Percentiles rank a stretch among this genome's conserved stretches.
Evolutionary conservation across 1,139 yeast genomes (phyloP).

Genomic region (Suhomyces guaymorum): DNA sequence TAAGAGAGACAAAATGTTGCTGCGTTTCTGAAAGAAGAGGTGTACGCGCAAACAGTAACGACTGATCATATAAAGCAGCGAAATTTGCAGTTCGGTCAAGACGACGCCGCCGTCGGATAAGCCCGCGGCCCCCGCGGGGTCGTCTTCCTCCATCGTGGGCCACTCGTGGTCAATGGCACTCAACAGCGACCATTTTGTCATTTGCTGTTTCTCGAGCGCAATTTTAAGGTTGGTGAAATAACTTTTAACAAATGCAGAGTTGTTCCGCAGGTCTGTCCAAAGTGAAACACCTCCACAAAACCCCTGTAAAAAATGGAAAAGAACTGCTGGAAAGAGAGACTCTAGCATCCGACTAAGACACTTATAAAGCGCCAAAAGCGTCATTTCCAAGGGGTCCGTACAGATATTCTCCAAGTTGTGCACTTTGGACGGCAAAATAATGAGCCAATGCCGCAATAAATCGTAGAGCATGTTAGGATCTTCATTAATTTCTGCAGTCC

Average conservation of each 20-base stretch:
- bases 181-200: neutral
- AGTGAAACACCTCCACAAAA: conserved; percentile 27
- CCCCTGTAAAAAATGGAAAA: conserved; percentile 25
- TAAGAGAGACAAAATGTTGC: conserved; percentile 20
- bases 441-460: conserved; percentile 28
- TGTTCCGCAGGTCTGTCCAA: conserved; percentile 8
- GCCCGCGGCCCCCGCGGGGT: too few species aligned
- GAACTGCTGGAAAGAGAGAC: conserved; percentile 27
- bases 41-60: conserved; percentile 23
- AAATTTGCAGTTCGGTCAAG: conserved; percentile 9
- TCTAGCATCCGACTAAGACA: conserved; percentile 24
- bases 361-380: conserved; percentile 22
- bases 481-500: conserved; percentile 9
- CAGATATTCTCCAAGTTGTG: conserved; percentile 16
- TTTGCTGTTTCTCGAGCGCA: neutral
- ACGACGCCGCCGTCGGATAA: too few species aligned
- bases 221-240: conserved; percentile 1
- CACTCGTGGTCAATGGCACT: neutral
- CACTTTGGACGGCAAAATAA: conserved; percentile 26
- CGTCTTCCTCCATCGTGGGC: neutral
- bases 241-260: neutral
- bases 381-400: conserved; percentile 21
- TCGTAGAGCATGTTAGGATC: conserved; percentile 20
- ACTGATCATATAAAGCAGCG: conserved; percentile 11
- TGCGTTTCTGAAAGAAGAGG: conserved; percentile 27